A percentile compares a stretch with the other conserved stretches of the same genome.
Conservation (phyloP, 148 eudicot genomes). For the Cornus kousa region DNA sequence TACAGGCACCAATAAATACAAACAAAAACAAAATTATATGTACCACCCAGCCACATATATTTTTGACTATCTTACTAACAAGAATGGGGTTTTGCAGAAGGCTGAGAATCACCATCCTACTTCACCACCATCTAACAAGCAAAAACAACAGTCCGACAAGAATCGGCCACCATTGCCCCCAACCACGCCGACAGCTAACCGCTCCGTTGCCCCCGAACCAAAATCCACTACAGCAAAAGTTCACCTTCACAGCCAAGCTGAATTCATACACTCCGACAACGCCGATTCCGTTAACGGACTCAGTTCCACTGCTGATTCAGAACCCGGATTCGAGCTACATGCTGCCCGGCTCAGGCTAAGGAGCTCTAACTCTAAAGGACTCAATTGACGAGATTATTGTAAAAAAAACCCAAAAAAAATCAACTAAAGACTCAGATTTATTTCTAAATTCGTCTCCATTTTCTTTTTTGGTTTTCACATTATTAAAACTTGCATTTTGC, state of each 20-base stretch:
- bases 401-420: background rate
- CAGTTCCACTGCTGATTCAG: conserved; percentile 10
- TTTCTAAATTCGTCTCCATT: background rate
- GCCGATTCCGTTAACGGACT: conserved; percentile 16
- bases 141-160: background rate
- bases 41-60: no score
- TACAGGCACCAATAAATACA: no score
- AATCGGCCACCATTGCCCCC: background rate
- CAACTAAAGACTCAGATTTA: background rate
- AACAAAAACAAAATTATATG: no score
- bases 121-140: background rate
- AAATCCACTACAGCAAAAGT: conserved; percentile 24
- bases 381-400: background rate
- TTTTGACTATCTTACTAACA: no score
- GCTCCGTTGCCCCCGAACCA: conserved; percentile 18
- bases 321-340: conserved; percentile 5
- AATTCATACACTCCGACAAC: conserved; percentile 21
- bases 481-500: background rate
- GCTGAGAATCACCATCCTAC: background rate
- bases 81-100: background rate
- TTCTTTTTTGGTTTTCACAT: background rate
- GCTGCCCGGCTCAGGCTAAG: conserved; percentile 25
- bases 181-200: conserved; percentile 10
- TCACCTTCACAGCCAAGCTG: conserved; percentile 36
- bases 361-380: conserved; percentile 25